Conservation (phyloP, 768 basidiomycete species). For the Suillus clintonianus region DNA sequence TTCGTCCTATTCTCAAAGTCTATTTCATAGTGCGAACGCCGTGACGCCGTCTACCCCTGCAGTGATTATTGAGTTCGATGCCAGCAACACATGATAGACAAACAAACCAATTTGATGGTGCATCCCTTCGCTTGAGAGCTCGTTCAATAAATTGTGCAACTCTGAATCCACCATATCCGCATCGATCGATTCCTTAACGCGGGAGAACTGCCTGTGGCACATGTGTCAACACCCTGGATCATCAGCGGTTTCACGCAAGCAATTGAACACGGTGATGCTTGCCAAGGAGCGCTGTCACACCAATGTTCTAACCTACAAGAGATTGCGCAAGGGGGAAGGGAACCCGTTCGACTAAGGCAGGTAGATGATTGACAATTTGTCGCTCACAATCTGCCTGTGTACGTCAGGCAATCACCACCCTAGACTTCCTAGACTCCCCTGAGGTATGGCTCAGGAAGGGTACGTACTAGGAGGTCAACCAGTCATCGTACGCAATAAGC, state of each 20-base stretch:
- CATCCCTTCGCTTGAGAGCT: background rate
- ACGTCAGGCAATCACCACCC: too few species aligned
- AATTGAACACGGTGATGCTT: background rate
- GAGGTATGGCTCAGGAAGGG: too few species aligned
- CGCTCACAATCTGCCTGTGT: too few species aligned
- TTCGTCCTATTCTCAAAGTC: constrained; percentile 65
- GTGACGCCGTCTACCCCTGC: constrained; percentile 93
- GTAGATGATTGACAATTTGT: too few species aligned
- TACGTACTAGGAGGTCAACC: too few species aligned
- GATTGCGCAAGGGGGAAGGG: too few species aligned
- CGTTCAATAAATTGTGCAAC: background rate
- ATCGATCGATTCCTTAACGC: background rate
- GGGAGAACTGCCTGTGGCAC: background rate
- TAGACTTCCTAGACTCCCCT: too few species aligned
- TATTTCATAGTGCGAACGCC: constrained; percentile 80
- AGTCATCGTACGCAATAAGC: too few species aligned
- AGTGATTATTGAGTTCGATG: background rate
- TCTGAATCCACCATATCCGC: background rate
- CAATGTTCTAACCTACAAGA: background rate
- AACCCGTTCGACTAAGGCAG: too few species aligned
- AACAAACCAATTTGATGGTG: constrained; percentile 81
- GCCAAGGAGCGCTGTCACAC: background rate
- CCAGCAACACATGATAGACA: background rate
- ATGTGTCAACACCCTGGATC: background rate
- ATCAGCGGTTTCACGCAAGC: background rate